Evolutionary conservation across 1,284 basidiomycete species (phyloP).

Genomic region (Apiotrichum brassicae): DNA sequence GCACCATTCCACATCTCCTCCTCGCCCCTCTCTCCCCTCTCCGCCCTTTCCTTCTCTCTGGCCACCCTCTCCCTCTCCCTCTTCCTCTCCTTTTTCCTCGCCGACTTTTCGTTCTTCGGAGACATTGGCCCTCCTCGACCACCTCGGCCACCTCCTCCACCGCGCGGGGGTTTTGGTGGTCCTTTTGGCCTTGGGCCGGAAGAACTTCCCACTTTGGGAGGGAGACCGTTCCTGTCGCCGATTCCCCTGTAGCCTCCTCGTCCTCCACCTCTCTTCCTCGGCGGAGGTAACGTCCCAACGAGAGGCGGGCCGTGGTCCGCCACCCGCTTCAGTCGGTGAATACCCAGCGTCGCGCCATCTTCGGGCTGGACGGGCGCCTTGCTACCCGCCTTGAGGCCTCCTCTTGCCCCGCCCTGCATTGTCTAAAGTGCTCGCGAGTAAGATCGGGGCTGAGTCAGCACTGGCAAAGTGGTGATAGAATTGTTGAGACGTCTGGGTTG

Average conservation of each 20-base stretch:
- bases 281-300: not conserved
- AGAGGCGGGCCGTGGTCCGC: not conserved
- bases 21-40: no score
- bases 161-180: no score
- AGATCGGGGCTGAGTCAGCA: no score
- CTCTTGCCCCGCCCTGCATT: no score
- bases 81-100: no score
- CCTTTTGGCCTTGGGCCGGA: not conserved
- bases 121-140: not conserved
- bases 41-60: no score
- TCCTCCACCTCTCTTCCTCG: not conserved
- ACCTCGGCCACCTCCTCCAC: not conserved
- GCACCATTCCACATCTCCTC: no score
- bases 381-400: not conserved
- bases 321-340: not conserved
- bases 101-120: no score
- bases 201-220: not conserved
- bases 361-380: not conserved
- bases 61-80: no score
- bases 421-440: no score
- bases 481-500: no score
- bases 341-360: not conserved
- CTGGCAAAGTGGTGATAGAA: no score
- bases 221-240: not conserved
- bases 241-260: not conserved